phyloP scores from a whole-genome alignment of 257 asterid genomes.

The Solanum clarkiae region DNA sequence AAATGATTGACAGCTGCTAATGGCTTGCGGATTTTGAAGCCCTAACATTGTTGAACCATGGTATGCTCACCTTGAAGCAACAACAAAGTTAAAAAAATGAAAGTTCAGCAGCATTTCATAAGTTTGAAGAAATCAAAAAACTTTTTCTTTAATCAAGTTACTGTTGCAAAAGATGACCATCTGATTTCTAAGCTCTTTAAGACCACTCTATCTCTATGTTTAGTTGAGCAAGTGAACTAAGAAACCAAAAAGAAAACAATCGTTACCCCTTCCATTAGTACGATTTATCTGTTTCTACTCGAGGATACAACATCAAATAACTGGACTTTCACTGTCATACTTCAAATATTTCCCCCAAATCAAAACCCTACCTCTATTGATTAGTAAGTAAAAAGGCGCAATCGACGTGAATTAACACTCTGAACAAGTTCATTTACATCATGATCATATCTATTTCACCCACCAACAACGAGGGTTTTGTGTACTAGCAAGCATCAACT shows the following conservation, averaged over 20 bases:
- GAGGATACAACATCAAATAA: not conserved
- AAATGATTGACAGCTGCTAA: slow-evolving; percentile 25
- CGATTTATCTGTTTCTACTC: not conserved
- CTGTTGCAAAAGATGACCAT: not conserved
- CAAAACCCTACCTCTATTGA: not conserved
- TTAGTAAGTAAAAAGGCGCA: not conserved
- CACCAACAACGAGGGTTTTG: not conserved
- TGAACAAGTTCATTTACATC: not conserved
- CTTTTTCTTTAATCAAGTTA: not conserved
- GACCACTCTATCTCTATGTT: not conserved
- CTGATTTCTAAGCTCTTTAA: not conserved
- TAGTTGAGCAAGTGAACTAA: not conserved
- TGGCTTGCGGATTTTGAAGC: slow-evolving; percentile 29
- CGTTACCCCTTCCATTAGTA: not conserved
- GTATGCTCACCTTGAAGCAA: slow-evolving; percentile 16
- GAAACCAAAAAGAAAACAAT: not conserved
- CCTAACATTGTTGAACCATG: slow-evolving; percentile 41
- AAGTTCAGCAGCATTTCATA: not conserved
- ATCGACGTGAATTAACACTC: not conserved
- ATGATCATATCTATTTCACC: not conserved
- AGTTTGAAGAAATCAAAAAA: not conserved
- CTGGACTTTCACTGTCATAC: not conserved
- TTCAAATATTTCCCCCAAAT: not conserved
- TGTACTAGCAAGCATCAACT: not conserved
- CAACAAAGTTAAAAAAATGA: not conserved